A percentile compares a stretch with the other conserved stretches of the same genome.
These are phyloP conservation scores for Metschnikowia santaceciliae DNA, from an alignment of 805 yeast species.

Conservation along the genomic window DNA sequence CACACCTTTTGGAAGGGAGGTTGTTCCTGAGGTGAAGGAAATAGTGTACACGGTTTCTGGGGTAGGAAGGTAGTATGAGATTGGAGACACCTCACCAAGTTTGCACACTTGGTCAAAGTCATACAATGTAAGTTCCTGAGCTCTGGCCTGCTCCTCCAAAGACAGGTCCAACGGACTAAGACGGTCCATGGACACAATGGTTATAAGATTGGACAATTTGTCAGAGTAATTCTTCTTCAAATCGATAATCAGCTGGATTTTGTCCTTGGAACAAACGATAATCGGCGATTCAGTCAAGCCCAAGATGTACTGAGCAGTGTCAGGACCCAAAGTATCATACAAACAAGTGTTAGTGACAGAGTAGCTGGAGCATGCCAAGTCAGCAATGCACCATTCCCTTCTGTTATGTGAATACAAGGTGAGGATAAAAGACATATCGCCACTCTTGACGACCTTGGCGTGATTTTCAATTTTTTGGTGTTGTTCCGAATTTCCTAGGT, in stretches of 20 bases:
- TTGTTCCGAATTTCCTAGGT: constrained; percentile 21
- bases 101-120: constrained; percentile 25
- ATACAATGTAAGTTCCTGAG: constrained; percentile 22
- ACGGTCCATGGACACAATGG: constrained; percentile 53
- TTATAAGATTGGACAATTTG: constrained; percentile 40
- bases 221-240: constrained; percentile 34
- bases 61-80: constrained; percentile 28
- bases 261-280: constrained; percentile 42
- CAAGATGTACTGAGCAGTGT: constrained; percentile 32
- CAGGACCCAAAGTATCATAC: constrained; percentile 39
- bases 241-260: constrained; percentile 45
- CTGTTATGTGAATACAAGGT: constrained; percentile 34
- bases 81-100: constrained; percentile 37
- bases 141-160: constrained; percentile 13
- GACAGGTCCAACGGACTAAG: constrained; percentile 10
- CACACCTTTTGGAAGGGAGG: constrained; percentile 74
- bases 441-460: constrained; percentile 9
- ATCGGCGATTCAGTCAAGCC: constrained; percentile 24
- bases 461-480: constrained; percentile 24
- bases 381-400: constrained; percentile 36
- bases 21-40: constrained; percentile 54
- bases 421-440: constrained; percentile 29
- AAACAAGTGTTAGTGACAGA: constrained; percentile 37
- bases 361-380: constrained; percentile 30
- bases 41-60: constrained; percentile 37